A percentile compares a stretch with the other conserved stretches of the same genome.
phyloP scores from a whole-genome alignment of 164 flowering plant genomes.

The Tetracentron sinense region DNA sequence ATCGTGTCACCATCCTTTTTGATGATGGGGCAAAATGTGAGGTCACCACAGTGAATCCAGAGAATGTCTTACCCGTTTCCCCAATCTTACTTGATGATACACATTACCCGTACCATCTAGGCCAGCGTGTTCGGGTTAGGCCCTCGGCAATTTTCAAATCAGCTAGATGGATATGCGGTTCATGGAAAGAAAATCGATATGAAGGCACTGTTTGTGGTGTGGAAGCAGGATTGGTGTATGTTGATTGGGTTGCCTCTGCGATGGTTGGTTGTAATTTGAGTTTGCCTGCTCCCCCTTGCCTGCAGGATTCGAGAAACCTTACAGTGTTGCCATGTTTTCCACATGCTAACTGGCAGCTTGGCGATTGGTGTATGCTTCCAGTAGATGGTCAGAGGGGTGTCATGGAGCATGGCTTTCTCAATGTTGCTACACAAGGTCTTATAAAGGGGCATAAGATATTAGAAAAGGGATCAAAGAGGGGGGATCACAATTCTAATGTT shows the following conservation, averaged over 20 bases:
- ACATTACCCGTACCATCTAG: constrained; percentile 72
- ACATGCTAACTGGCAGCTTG: constrained; percentile 82
- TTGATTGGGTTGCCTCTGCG: constrained; percentile 79
- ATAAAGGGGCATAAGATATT: constrained; percentile 12
- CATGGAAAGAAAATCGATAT: constrained; percentile 40
- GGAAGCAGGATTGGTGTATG: constrained; percentile 62
- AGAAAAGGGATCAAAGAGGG: constrained; percentile 22
- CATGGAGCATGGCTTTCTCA: constrained; percentile 15
- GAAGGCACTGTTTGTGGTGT: constrained; percentile 73
- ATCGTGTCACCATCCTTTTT: constrained; percentile 54
- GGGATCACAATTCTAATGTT: constrained; percentile 13
- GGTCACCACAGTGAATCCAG: constrained; percentile 39
- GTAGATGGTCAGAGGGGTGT: constrained; percentile 13
- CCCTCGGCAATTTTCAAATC: constrained; percentile 35
- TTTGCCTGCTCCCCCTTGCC: constrained; percentile 39
- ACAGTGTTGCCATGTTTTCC: constrained; percentile 61
- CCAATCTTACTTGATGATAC: constrained; percentile 63
- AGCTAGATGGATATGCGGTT: constrained; percentile 66
- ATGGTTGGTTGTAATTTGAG: constrained; percentile 21
- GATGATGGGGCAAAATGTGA: constrained; percentile 82
- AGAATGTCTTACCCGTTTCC: constrained; percentile 48
- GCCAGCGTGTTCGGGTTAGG: constrained; percentile 64
- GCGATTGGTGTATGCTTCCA: constrained; percentile 87
- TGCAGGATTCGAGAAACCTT: constrained; percentile 50
- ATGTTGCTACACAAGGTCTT: constrained; percentile 15